phyloP scores from a whole-genome alignment of 805 yeast genomes.

The Ogataea ramenticola region DNA sequence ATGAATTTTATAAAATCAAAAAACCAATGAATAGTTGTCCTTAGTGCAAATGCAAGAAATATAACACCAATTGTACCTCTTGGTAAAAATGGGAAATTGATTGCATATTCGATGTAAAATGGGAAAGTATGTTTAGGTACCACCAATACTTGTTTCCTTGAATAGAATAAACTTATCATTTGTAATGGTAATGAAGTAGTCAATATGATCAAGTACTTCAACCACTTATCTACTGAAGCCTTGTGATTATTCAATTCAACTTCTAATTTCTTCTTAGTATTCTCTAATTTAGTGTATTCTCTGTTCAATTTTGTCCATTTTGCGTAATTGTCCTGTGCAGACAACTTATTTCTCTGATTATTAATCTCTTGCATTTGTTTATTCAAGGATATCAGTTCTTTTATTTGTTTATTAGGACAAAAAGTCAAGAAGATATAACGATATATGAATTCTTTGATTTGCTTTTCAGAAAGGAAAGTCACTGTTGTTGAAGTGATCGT shows the following conservation, averaged over 20 bases:
- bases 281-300: constrained; percentile 47
- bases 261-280: constrained; percentile 40
- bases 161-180: constrained; percentile 42
- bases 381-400: constrained; percentile 26
- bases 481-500: constrained; percentile 31
- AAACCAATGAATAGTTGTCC: constrained; percentile 16
- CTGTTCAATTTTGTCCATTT: constrained; percentile 92
- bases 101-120: constrained; percentile 38
- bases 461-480: constrained; percentile 26
- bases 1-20: constrained; percentile 16
- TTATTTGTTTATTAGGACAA: constrained; percentile 27
- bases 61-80: constrained; percentile 55
- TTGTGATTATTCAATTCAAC: constrained; percentile 30
- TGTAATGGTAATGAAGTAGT: constrained; percentile 41
- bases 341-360: constrained; percentile 49
- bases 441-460: constrained; percentile 14
- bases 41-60: constrained; percentile 42
- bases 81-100: constrained; percentile 61
- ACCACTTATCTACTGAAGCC: constrained; percentile 24
- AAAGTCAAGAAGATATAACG: constrained; percentile 13
- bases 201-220: constrained; percentile 29
- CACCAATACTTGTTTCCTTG: constrained; percentile 49
- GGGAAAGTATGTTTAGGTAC: constrained; percentile 57
- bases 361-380: constrained; percentile 40
- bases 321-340: constrained; percentile 93